Base-by-base conservation (phyloP, 2,329 filamentous ascomycete species). In the Cladophialophora bantiana region DNA sequence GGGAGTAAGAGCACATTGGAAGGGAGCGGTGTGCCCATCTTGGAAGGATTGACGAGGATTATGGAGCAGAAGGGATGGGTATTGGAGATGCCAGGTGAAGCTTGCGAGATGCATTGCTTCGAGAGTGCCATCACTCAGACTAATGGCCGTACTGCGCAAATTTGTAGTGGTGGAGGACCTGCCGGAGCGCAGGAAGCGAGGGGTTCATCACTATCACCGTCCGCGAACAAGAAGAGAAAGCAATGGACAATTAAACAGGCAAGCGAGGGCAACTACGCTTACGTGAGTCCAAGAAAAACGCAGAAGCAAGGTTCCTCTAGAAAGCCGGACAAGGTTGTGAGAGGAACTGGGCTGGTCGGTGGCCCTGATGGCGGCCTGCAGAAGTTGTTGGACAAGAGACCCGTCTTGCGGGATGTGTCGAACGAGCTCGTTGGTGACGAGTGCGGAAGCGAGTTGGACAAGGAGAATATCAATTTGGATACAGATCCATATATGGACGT, bases 1-100 rank as follows among this genome's bases (percentile, higher is more conserved):
- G 95, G 95, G 9, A 96, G 92, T 77, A 87, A 87, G 75, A 84
- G 83, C 64, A 99, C 95, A 0, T 81, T 99, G n/a, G 80, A 81
- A 13, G 79, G 82, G 20, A 82, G 70, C 63, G 81, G 80, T 1
- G 89, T 92, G 71, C 91, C 93, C 72, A 89, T 98, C 79, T 83
- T 99, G 13, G 86, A 86, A 38, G 85, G 85, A 26, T 92, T 98
- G 74, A 85, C 98, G 7, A 79, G 81, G 2, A 79, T 98, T 48
- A 94, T 97, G 83, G 90, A 94, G 70, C 81, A 84, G 64, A 88
- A 86, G 60, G 82, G 85, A n/a, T 98, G 95, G 94, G 83, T 93
- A 15, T 89, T 93, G 71, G 86, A 96, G 71, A 76, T 98, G 59
- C 87, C 87, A 0, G 75, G 76, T 1, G 83, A 86, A 10, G 91